These are phyloP conservation scores for Calamus simplicifolius DNA, from an alignment of 176 grass and related monocot genomes.

Conservation along the genomic window DNA sequence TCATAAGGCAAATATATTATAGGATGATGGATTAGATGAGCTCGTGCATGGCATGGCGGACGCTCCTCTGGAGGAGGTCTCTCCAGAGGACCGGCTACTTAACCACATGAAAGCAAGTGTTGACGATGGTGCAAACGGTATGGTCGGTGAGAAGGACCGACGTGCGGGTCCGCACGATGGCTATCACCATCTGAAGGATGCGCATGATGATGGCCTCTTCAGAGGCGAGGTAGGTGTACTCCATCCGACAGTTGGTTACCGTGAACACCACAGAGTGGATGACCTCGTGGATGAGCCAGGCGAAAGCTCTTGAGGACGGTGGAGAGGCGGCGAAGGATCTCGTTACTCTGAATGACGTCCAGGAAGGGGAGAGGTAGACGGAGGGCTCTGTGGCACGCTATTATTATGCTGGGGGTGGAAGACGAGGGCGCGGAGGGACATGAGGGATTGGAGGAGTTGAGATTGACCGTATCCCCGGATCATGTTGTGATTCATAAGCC, in stretches of 20 bases:
- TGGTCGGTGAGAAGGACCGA: slow-evolving; percentile 60
- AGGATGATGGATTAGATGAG: slow-evolving; percentile 66
- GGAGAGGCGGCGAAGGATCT: slow-evolving; percentile 54
- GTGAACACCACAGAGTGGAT: slow-evolving; percentile 55
- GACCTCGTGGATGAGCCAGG: slow-evolving; percentile 58
- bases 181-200: slow-evolving; percentile 65
- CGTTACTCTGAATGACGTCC: slow-evolving; percentile 73
- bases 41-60: slow-evolving; percentile 79
- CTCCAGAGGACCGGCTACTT: slow-evolving; percentile 59
- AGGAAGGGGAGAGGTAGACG: slow-evolving; percentile 67
- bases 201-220: slow-evolving; percentile 86
- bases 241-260: slow-evolving; percentile 52
- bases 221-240: slow-evolving; percentile 50
- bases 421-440: slow-evolving; percentile 57
- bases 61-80: slow-evolving; percentile 73
- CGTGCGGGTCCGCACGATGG: slow-evolving; percentile 42
- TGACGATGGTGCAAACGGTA: slow-evolving; percentile 69
- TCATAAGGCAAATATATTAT: no score
- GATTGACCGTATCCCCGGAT: slow-evolving; percentile 65
- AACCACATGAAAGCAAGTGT: slow-evolving; percentile 83
- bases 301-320: slow-evolving; percentile 77
- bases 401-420: slow-evolving; percentile 64
- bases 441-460: slow-evolving; percentile 57
- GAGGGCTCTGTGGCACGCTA: slow-evolving; percentile 79
- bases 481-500: slow-evolving; percentile 61